Conservation (phyloP, 768 basidiomycete genomes). For the Rhizopogon sp. region DNA sequence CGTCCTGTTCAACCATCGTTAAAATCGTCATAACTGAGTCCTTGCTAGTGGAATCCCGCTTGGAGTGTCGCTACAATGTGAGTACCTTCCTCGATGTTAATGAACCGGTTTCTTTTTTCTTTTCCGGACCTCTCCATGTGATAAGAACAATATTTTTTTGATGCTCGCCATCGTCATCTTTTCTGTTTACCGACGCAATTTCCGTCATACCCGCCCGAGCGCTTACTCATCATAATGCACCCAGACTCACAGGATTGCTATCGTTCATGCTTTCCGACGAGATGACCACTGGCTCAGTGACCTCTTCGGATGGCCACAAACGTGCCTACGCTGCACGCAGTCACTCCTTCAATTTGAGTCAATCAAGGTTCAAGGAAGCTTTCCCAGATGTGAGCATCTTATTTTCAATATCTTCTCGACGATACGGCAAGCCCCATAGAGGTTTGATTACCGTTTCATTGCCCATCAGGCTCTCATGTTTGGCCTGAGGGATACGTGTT, state of each 20-base stretch:
- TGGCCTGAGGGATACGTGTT: conserved; percentile 13
- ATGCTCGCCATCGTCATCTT: conserved; percentile 2
- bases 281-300: conserved; percentile 93
- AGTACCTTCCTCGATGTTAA: conserved; percentile 25
- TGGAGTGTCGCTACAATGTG: conserved; percentile 96
- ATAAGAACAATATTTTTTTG: not conserved
- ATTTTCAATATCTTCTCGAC: conserved; percentile 3
- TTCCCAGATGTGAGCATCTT: conserved; percentile 75
- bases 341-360: conserved; percentile 81
- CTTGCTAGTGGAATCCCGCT: conserved; percentile 82
- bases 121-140: conserved; percentile 9
- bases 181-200: conserved; percentile 1
- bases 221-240: conserved; percentile 1
- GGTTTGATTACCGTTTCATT: conserved; percentile 17
- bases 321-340: conserved; percentile 68
- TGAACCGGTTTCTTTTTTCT: conserved; percentile 1
- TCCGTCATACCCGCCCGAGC: not conserved
- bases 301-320: conserved; percentile 76
- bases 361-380: conserved; percentile 78
- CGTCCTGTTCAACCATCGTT: conserved; percentile 26
- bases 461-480: not conserved
- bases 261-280: conserved; percentile 96
- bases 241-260: conserved; percentile 87
- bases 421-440: conserved; percentile 13
- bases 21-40: not conserved